phyloP scores from a whole-genome alignment of 257 asterid genomes.

The Paraleonurus japonicus region DNA sequence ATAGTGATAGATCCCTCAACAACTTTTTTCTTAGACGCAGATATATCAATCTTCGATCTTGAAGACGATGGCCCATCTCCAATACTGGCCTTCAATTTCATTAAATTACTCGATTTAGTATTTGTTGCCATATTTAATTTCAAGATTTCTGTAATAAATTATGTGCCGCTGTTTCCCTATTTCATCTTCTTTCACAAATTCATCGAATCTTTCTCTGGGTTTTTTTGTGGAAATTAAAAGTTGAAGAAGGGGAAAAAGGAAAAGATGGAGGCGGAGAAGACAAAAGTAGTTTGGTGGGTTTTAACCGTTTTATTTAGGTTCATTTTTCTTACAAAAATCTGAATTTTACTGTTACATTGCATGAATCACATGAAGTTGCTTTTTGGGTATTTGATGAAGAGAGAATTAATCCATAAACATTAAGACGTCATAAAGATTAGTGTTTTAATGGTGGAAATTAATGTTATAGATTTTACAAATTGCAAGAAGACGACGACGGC shows the following conservation, averaged over 20 bases:
- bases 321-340: background rate
- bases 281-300: slow-evolving; percentile 14
- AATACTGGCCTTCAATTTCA: slow-evolving; percentile 36
- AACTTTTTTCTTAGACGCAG: slow-evolving; percentile 47
- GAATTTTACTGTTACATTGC: slow-evolving; percentile 25
- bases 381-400: background rate
- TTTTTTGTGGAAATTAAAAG: slow-evolving; percentile 3
- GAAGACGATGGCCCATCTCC: slow-evolving; percentile 52
- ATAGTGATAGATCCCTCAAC: slow-evolving; percentile 48
- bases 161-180: background rate
- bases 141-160: background rate
- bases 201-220: slow-evolving; percentile 9
- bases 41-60: slow-evolving; percentile 48
- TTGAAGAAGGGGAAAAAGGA: background rate
- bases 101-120: slow-evolving; percentile 46
- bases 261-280: slow-evolving; percentile 16
- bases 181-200: background rate
- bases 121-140: slow-evolving; percentile 43
- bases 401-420: background rate
- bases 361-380: background rate
- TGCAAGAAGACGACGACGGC: background rate
- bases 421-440: background rate
- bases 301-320: slow-evolving; percentile 24
- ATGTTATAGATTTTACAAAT: background rate
- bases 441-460: background rate